Percentiles rank a stretch among this genome's conserved stretches.
Conservation (phyloP, 148 eudicot species). For the Cornus suecica region DNA sequence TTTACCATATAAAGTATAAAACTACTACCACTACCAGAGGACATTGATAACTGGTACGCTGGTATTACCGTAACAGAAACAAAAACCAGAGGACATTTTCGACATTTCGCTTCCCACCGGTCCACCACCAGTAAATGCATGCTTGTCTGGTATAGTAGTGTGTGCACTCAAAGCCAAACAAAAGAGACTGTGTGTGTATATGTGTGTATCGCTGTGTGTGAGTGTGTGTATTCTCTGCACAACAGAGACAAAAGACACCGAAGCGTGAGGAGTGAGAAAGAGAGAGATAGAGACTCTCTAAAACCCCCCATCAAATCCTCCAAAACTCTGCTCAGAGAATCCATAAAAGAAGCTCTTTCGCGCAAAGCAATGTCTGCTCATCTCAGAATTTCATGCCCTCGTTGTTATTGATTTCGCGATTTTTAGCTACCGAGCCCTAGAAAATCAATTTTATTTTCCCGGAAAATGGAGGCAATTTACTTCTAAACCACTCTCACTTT, state of each 20-base stretch:
- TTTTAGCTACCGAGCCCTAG: background rate
- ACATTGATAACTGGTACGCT: too few species aligned
- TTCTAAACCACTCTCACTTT: background rate
- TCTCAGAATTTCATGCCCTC: slow-evolving; percentile 8
- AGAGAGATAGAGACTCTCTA: too few species aligned
- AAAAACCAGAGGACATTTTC: background rate
- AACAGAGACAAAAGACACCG: slow-evolving; percentile 22
- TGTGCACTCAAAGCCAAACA: background rate
- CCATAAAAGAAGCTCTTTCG: background rate
- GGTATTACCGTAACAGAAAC: background rate
- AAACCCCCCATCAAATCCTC: background rate
- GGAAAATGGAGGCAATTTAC: background rate
- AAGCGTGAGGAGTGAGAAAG: slow-evolving; percentile 1
- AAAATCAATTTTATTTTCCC: background rate
- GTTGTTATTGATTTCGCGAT: background rate
- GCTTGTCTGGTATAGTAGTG: background rate
- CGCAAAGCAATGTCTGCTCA: slow-evolving; percentile 9
- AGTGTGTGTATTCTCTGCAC: background rate
- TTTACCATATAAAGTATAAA: too few species aligned
- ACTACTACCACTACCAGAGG: too few species aligned
- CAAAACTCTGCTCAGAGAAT: background rate
- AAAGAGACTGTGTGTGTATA: background rate
- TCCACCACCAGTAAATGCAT: background rate
- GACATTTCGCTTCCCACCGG: background rate
- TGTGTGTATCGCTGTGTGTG: too few species aligned